Evolutionary conservation across 345 rosid genomes (phyloP), one percentile per base, ranked within the genome.

Genomic region (Erucastrum elatum): DNA sequence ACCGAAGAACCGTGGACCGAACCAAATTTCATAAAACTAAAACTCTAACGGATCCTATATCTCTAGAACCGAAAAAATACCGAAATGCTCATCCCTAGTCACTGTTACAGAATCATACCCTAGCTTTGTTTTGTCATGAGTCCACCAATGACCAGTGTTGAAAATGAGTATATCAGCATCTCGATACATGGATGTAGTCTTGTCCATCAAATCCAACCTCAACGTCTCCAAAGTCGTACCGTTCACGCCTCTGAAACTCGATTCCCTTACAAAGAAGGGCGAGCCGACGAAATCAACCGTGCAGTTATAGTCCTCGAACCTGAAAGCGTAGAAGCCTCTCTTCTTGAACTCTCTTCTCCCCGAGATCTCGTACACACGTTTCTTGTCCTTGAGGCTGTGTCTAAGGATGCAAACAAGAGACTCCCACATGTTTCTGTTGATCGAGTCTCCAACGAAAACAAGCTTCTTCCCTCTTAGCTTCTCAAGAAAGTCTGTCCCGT

Each of bases 81-180:
- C 12, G 4, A 41, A 41, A 11, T 41, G 49, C 3, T 41, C 49
- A 41, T 41, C 13, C 49, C 49, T 29, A 29, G 31, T 29, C 31
- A 41, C 3, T 69, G 9, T 69, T 69, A 44, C 9, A 65, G 41
- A 65, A 2, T 35, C 51, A 35, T 80, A 92, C 97, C 97, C 97
- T 83, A 76, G 87, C 31, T 95, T 89, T 34, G 97, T 94, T 87
- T 94, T 94, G 75, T 92, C 98, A 37, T 94, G 97, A 16, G 97
- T 94, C 98, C 98, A 92, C 97, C 98, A 90, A 76, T 92, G 98
- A 64, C 98, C 98, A 0, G 97, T 90, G 75, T 92, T 94, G 84
- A 92, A 94, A 68, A 92, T 78, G 29, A 94, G 77, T 63, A 92
- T 79, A 71, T 94, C 97, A 25, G 98, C 92, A 73, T 91, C 95